phyloP scores from a whole-genome alignment of 805 yeast genomes.

The Candida ortonii region DNA sequence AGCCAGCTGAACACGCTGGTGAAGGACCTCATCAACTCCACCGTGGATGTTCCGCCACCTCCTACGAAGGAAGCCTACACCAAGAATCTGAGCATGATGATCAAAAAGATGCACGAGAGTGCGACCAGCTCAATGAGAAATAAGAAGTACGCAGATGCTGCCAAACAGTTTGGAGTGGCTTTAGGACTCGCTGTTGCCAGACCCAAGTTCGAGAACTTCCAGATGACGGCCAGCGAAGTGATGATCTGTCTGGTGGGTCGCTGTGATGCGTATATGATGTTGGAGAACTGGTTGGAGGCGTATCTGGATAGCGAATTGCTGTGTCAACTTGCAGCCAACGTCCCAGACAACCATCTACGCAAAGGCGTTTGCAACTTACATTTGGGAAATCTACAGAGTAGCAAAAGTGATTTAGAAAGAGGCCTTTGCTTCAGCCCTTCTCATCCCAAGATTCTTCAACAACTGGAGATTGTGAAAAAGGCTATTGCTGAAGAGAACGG shows the following conservation, averaged over 20 bases:
- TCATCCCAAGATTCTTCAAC: slow-evolving; percentile 47
- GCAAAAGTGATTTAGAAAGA: slow-evolving; percentile 67
- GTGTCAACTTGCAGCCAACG: slow-evolving; percentile 52
- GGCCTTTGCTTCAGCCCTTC: slow-evolving; percentile 63
- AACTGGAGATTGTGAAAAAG: slow-evolving; percentile 44
- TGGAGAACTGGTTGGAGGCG: slow-evolving; percentile 55
- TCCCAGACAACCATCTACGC: slow-evolving; percentile 71
- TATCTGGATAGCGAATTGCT: slow-evolving; percentile 68
- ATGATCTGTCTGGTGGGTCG: slow-evolving; percentile 65
- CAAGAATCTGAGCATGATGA: slow-evolving; percentile 53
- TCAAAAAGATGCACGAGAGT: slow-evolving; percentile 61
- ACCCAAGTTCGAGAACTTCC: slow-evolving; percentile 72
- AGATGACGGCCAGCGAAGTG: slow-evolving; percentile 65
- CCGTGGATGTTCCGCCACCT: slow-evolving; percentile 49
- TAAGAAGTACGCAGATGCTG: slow-evolving; percentile 55
- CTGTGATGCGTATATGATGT: slow-evolving; percentile 63
- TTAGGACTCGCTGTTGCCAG: slow-evolving; percentile 66
- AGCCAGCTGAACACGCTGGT: slow-evolving; percentile 34
- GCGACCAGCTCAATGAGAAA: slow-evolving; percentile 58
- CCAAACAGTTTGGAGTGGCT: slow-evolving; percentile 62
- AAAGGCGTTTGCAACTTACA: slow-evolving; percentile 63
- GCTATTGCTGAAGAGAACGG: slow-evolving; percentile 59
- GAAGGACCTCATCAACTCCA: slow-evolving; percentile 43
- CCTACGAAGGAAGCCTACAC: slow-evolving; percentile 57
- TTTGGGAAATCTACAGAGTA: slow-evolving; percentile 59